phyloP scores from a whole-genome alignment of 2,329 filamentous ascomycete genomes.

The Fusarium globosum region DNA sequence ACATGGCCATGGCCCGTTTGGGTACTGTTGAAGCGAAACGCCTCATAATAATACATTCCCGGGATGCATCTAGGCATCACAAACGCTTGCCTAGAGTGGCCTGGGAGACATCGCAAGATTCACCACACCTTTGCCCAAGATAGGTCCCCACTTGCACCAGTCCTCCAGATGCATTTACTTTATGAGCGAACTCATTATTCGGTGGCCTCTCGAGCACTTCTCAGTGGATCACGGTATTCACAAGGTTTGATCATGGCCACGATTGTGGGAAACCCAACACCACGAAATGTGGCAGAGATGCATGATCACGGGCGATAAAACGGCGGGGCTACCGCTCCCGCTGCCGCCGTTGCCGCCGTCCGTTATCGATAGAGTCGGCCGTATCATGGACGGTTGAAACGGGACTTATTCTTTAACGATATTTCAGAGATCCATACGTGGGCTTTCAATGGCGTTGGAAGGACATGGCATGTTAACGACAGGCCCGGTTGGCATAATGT shows the following conservation, averaged over 20 bases:
- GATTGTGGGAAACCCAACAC: neutral
- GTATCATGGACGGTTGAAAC: neutral
- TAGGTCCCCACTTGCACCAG: neutral
- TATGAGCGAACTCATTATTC: neutral
- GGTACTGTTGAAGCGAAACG: neutral
- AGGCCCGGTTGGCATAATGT: neutral
- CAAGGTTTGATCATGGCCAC: neutral
- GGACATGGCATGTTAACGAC: neutral
- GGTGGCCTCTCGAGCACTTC: neutral
- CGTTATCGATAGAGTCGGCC: conserved; percentile 4
- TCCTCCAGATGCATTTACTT: neutral
- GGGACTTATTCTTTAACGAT: neutral
- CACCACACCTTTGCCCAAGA: neutral
- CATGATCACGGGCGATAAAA: conserved; percentile 14
- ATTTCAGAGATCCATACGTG: neutral
- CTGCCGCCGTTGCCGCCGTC: neutral
- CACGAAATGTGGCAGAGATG: conserved; percentile 5
- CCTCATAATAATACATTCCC: neutral
- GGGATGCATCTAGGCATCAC: neutral
- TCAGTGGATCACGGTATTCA: neutral
- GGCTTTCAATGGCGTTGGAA: neutral
- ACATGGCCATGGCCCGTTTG: neutral
- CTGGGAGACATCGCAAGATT: neutral
- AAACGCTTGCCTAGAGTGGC: neutral
- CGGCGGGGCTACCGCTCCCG: conserved; percentile 26